Conservation (phyloP, 345 rosid species). For the Jatropha curcas region DNA sequence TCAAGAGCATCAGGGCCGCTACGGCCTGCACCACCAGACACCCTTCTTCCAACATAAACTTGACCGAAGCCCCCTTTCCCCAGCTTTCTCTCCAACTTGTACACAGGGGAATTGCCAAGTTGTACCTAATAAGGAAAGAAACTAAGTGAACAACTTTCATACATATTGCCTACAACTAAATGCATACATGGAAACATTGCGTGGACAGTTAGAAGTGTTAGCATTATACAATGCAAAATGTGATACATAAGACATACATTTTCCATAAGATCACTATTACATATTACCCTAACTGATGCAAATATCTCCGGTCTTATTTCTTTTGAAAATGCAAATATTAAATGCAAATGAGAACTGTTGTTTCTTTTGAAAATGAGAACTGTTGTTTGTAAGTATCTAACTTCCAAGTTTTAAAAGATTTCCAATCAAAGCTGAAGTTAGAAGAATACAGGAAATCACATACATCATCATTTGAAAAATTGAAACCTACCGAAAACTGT, state of each 20-base stretch:
- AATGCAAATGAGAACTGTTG: neutral
- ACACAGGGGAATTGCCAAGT: slow-evolving; percentile 26
- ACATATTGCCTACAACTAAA: neutral
- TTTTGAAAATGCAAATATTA: too few relatives aligned
- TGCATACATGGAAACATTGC: too few relatives aligned
- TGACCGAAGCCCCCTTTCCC: slow-evolving; percentile 34
- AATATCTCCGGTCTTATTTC: neutral
- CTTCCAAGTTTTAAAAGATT: neutral
- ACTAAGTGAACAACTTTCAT: neutral
- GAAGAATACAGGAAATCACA: neutral
- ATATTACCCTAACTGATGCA: neutral
- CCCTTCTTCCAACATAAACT: slow-evolving; percentile 31
- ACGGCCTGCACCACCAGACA: slow-evolving; percentile 18
- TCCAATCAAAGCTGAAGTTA: neutral
- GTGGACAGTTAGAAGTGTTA: neutral
- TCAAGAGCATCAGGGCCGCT: slow-evolving; percentile 30
- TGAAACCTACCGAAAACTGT: neutral
- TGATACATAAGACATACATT: neutral
- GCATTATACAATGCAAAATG: neutral
- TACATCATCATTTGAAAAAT: neutral
- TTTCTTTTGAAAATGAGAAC: neutral
- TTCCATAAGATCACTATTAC: neutral
- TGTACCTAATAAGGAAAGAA: slow-evolving; percentile 13
- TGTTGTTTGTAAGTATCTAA: neutral
- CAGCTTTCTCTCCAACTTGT: slow-evolving; percentile 26